Evolutionary conservation across 2,329 filamentous ascomycete species (phyloP).

Genomic region (Colletotrichum tropicale): DNA sequence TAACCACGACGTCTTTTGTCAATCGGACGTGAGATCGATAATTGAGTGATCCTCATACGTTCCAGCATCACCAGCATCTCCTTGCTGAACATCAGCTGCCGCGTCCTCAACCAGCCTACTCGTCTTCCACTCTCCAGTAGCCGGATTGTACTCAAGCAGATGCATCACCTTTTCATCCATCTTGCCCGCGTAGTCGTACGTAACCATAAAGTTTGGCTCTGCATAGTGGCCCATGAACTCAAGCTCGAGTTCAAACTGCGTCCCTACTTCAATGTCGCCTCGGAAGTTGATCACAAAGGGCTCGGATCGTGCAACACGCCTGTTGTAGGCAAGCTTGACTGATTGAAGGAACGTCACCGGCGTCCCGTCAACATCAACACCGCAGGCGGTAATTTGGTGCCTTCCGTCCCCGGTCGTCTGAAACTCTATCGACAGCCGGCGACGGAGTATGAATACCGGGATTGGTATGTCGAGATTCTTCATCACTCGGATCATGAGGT

Average conservation of each 20-base stretch:
- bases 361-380: conserved; percentile 45
- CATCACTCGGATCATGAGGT: conserved; percentile 45
- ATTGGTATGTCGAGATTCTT: conserved; percentile 37
- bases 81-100: not conserved
- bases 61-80: fast-evolving
- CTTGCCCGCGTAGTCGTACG: conserved; percentile 19
- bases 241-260: conserved; percentile 39
- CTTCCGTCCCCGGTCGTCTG: conserved; percentile 23
- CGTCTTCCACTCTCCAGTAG: conserved; percentile 28
- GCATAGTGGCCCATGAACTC: conserved; percentile 54
- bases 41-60: not conserved
- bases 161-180: conserved; percentile 20
- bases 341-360: conserved; percentile 43
- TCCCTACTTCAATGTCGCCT: conserved; percentile 24
- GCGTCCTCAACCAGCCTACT: not conserved
- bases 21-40: not conserved
- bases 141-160: conserved; percentile 32
- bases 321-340: conserved; percentile 40
- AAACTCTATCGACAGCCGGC: conserved; percentile 34
- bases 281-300: conserved; percentile 42
- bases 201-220: conserved; percentile 42
- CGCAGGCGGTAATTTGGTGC: conserved; percentile 32
- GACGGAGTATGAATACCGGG: conserved; percentile 40
- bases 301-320: conserved; percentile 37
- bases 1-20: not conserved